A percentile compares a stretch with the other conserved stretches of the same genome.
These are phyloP conservation scores for Mycosphaerella sp. DNA, from an alignment of 2,329 filamentous ascomycete species.

Conservation along the genomic window DNA sequence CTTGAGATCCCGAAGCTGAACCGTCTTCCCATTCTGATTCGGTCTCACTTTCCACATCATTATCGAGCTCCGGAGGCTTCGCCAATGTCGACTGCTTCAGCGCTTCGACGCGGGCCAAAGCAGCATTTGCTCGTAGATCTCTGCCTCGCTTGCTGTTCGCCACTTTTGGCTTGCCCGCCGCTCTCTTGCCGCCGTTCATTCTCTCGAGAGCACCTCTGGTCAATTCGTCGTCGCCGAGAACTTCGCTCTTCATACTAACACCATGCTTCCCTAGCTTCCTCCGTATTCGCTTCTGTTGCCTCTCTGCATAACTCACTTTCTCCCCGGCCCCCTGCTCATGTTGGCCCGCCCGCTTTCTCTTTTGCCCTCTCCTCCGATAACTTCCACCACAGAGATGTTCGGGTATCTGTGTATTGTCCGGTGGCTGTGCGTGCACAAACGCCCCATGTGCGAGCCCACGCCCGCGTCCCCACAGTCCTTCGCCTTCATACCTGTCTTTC, in stretches of 20 bases:
- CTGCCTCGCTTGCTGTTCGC: conserved; percentile 67
- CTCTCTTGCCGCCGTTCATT: conserved; percentile 45
- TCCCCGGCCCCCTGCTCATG: conserved; percentile 36
- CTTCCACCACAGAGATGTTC: conserved; percentile 76
- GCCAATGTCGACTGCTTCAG: conserved; percentile 32
- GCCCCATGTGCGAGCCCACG: conserved; percentile 54
- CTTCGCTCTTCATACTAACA: conserved; percentile 48
- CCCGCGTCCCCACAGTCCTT: conserved; percentile 77
- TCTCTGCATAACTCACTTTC: conserved; percentile 60
- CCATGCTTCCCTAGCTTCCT: conserved; percentile 83
- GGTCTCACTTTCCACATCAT: conserved; percentile 46
- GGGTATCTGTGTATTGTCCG: conserved; percentile 38
- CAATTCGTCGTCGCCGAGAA: conserved; percentile 63
- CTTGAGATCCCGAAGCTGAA: conserved; percentile 52
- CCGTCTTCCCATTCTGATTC: conserved; percentile 31
- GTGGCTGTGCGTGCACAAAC: conserved; percentile 57
- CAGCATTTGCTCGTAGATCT: conserved; percentile 69
- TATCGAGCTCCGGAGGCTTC: conserved; percentile 32
- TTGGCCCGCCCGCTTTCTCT: conserved; percentile 44
- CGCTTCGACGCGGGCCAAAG: conserved; percentile 62
- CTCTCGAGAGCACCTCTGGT: conserved; percentile 61
- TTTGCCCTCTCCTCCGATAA: conserved; percentile 52
- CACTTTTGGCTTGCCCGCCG: conserved; percentile 62
- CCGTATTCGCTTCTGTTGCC: conserved; percentile 62
- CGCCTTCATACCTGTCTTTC: conserved; percentile 64